Evolutionary conservation across 2,329 filamentous ascomycete species (phyloP).

Genomic region (Pyrenophora graminea): DNA sequence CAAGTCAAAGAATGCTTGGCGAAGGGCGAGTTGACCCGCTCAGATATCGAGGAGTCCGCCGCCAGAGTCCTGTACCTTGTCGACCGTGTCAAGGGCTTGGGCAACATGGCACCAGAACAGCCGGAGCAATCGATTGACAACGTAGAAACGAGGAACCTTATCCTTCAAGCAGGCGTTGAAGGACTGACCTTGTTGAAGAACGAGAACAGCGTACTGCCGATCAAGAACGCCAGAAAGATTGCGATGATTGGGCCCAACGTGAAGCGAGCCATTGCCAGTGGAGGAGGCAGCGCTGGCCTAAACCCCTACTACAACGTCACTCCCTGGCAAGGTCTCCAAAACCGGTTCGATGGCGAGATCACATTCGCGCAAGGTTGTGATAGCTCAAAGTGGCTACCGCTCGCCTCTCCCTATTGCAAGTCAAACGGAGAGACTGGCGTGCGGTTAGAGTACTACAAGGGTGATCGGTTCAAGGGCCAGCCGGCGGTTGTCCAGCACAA

Average conservation of each 20-base stretch:
- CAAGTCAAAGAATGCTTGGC: constrained; percentile 42
- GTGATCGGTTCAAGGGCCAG: constrained; percentile 64
- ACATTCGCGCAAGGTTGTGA: constrained; percentile 66
- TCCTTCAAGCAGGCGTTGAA: constrained; percentile 64
- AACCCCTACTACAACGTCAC: constrained; percentile 71
- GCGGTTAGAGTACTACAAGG: constrained; percentile 66
- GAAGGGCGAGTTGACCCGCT: constrained; percentile 52
- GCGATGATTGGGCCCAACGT: constrained; percentile 71
- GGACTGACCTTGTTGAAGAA: constrained; percentile 69
- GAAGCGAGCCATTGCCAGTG: constrained; percentile 68
- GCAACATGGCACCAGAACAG: constrained; percentile 61
- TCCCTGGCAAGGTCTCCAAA: constrained; percentile 65
- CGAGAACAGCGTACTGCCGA: constrained; percentile 61
- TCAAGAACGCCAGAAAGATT: constrained; percentile 61
- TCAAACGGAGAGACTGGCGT: constrained; percentile 64
- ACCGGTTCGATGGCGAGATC: constrained; percentile 59
- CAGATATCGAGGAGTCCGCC: constrained; percentile 49
- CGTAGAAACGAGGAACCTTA: constrained; percentile 61
- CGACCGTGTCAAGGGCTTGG: constrained; percentile 62
- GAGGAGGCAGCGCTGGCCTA: constrained; percentile 69
- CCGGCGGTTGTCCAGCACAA: constrained; percentile 63
- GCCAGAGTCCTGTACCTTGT: constrained; percentile 66
- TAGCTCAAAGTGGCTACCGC: constrained; percentile 67
- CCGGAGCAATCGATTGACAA: constrained; percentile 60
- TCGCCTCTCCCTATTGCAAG: constrained; percentile 64